Evolutionary conservation across 2,329 filamentous ascomycete genomes (phyloP).

Genomic region (Dryadomyces quercivorus): DNA sequence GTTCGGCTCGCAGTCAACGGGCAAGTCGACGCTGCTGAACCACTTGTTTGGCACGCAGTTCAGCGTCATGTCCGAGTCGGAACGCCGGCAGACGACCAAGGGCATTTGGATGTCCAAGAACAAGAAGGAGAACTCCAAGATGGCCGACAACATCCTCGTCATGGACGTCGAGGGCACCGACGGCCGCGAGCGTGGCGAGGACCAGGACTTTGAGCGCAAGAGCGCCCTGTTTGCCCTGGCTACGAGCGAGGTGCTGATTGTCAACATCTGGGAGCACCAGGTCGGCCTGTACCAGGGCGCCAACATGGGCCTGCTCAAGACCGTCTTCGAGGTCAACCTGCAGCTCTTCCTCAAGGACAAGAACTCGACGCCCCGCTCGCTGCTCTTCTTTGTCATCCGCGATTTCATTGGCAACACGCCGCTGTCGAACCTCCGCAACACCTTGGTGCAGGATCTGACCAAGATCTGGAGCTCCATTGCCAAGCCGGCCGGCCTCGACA

Average conservation of each 20-base stretch:
- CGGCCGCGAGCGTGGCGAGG: slow-evolving; percentile 88
- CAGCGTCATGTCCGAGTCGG: slow-evolving; percentile 92
- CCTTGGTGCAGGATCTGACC: slow-evolving; percentile 76
- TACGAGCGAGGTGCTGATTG: slow-evolving; percentile 93
- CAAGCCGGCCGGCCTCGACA: slow-evolving; percentile 80
- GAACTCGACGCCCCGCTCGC: slow-evolving; percentile 78
- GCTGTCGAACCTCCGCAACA: slow-evolving; percentile 78
- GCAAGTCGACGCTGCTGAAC: slow-evolving; percentile 95
- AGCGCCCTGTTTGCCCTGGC: slow-evolving; percentile 93
- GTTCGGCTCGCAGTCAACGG: slow-evolving; percentile 96
- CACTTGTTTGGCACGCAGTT: slow-evolving; percentile 92
- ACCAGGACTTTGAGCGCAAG: slow-evolving; percentile 98
- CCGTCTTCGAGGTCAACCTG: slow-evolving; percentile 96
- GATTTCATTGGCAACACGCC: slow-evolving; percentile 92
- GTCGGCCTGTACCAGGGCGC: slow-evolving; percentile 96
- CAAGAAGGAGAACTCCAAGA: slow-evolving; percentile 53
- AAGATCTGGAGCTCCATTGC: slow-evolving; percentile 90
- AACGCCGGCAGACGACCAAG: slow-evolving; percentile 93
- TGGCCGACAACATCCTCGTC: slow-evolving; percentile 96
- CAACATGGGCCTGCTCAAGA: slow-evolving; percentile 98
- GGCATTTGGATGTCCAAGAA: slow-evolving; percentile 99
- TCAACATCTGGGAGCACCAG: slow-evolving; percentile 99
- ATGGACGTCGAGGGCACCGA: slow-evolving; percentile 99
- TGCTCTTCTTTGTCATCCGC: slow-evolving; percentile 97
- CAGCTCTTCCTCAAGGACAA: slow-evolving; percentile 94